Conservation (phyloP, 2,329 filamentous ascomycete genomes). For the Didymella glomerata region DNA sequence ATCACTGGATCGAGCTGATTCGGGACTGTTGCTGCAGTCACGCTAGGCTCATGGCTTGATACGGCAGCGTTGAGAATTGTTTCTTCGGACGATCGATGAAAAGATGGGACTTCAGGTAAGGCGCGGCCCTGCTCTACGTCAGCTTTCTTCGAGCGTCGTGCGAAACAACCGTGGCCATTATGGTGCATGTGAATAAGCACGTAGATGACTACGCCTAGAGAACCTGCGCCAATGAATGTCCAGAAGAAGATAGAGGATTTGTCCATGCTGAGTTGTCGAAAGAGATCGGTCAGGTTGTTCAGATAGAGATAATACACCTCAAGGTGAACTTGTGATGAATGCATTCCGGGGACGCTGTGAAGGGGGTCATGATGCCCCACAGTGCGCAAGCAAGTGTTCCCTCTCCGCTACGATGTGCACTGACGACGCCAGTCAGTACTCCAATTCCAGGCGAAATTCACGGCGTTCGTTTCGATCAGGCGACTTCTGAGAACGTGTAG, state of each 20-base stretch:
- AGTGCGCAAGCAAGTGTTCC: neutral
- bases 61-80: neutral
- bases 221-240: neutral
- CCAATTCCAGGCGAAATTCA: neutral
- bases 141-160: neutral
- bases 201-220: neutral
- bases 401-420: neutral
- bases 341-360: neutral
- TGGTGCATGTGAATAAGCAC: neutral
- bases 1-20: neutral
- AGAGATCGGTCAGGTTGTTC: neutral
- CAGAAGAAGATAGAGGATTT: neutral
- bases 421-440: neutral
- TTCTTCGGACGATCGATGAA: neutral
- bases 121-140: neutral
- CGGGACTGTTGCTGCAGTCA: neutral
- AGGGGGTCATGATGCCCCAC: neutral
- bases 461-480: neutral
- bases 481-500: neutral
- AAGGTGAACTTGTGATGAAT: neutral
- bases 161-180: neutral
- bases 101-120: neutral
- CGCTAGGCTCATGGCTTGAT: neutral
- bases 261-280: neutral
- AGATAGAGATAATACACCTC: neutral